Evolutionary conservation across 2,329 filamentous ascomycete species (phyloP).

Genomic region (Colletotrichum phormii): DNA sequence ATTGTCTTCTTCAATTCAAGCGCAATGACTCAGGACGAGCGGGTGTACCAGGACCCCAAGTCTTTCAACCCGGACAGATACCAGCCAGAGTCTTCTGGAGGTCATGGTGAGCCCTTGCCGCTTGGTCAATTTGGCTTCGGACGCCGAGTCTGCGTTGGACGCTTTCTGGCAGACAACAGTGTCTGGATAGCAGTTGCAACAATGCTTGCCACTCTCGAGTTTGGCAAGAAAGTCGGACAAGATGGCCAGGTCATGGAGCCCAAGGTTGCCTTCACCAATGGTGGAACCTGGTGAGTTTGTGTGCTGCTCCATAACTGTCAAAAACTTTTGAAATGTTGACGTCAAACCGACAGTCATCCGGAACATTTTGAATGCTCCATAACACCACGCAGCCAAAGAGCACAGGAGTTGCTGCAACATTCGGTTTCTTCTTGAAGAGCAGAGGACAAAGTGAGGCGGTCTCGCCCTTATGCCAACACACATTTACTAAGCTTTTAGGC

Average conservation of each 20-base stretch:
- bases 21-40: constrained; percentile 57
- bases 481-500: constrained; percentile 25
- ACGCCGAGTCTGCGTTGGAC: constrained; percentile 47
- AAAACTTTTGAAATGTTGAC: constrained; percentile 4
- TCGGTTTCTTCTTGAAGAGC: constrained; percentile 15
- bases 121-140: constrained; percentile 53
- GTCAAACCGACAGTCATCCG: constrained; percentile 42
- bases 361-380: constrained; percentile 46
- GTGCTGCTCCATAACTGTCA: not conserved
- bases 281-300: constrained; percentile 34
- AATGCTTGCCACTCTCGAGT: constrained; percentile 45
- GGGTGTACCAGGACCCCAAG: constrained; percentile 54
- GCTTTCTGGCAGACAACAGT: constrained; percentile 49
- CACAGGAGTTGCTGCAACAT: constrained; percentile 20
- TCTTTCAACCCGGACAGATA: constrained; percentile 60
- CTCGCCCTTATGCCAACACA: constrained; percentile 4
- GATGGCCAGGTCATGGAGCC: constrained; percentile 44
- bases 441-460: constrained; percentile 12
- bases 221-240: constrained; percentile 45
- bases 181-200: constrained; percentile 51
- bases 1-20: constrained; percentile 56
- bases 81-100: constrained; percentile 40
- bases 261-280: constrained; percentile 32
- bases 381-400: constrained; percentile 25
- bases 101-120: constrained; percentile 56